phyloP scores from a whole-genome alignment of 2,329 filamentous ascomycete genomes.

The Penicillium sp. region DNA sequence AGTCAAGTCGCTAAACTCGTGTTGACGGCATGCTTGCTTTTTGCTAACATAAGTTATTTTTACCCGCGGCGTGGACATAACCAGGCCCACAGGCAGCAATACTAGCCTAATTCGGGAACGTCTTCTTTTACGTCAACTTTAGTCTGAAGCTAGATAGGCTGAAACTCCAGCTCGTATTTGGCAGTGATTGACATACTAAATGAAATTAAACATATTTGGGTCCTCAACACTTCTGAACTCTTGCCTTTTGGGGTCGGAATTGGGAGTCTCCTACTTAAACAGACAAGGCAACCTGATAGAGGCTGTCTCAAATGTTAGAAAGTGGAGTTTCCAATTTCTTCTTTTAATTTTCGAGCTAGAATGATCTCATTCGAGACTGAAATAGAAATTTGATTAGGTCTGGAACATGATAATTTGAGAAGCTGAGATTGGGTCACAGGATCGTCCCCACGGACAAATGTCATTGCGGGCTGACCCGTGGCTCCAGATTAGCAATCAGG shows the following conservation, averaged over 20 bases:
- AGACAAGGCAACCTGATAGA: neutral
- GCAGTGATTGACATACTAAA: neutral
- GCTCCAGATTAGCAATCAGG: neutral
- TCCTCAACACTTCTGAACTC: neutral
- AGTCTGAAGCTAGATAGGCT: neutral
- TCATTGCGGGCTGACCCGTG: neutral
- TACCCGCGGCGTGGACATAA: neutral
- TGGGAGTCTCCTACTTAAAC: neutral
- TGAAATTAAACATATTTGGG: neutral
- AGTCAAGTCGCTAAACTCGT: neutral
- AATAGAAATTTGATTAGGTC: neutral
- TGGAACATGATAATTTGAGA: neutral
- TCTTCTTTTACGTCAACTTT: neutral
- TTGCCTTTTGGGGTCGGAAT: neutral
- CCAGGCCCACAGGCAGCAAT: neutral
- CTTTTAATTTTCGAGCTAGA: neutral
- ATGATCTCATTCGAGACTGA: neutral
- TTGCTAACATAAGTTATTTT: neutral
- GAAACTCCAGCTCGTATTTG: neutral
- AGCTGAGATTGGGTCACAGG: neutral
- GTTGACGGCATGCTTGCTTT: neutral
- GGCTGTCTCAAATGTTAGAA: neutral
- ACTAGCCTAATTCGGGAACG: neutral
- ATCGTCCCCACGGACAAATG: neutral
- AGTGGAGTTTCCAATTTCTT: neutral